Evolutionary conservation across 163 green algal genomes (phyloP), one percentile per base, ranked within the genome.

Genomic region (Trebouxiophyceae sp.): DNA sequence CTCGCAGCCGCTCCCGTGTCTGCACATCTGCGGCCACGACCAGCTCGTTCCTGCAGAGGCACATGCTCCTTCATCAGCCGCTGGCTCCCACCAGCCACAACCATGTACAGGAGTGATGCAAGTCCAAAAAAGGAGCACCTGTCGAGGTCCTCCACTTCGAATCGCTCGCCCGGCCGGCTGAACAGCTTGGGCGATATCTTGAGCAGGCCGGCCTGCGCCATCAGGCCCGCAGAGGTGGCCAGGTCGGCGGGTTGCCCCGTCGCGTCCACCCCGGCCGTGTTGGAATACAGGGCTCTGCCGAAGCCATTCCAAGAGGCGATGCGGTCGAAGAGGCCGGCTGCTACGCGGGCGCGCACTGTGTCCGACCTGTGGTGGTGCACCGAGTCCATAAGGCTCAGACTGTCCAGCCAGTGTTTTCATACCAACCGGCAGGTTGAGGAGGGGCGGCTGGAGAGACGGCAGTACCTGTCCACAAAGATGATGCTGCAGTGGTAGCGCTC

Each of bases 261-360:
- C 12, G 24, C 33, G 5, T 44, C 62, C 8, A 62, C 33, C 5
- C 46, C 62, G 44, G 23, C 31, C 2, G 32, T 28, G 24, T 19
- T 39, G 32, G 62, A 16, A 6, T 45, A 50, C 44, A 71, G 20
- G 6, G 57, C 65, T 19, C 57, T 33, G 31, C 63, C 67, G 24
- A 67, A 75, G n/a, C 67, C 72, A n/a, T 72, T 74, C 68, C 64
- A 71, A 31, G 68, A 59, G 12, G 65, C 54, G 8, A 75, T 69
- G 3, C 66, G 54, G 19, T 83, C 73, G 54, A 81, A 81, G 1
- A 79, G 54, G 4, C 67, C 77, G 16, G 64, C 64, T 23, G 73
- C 70, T 3, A 81, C 62, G n/a, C n/a, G n/a, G n/a, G n/a, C n/a
- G n/a, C n/a, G n/a, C n/a, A n/a, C n/a, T n/a, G n/a, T n/a, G n/a